Conservation (phyloP, 2,329 filamentous ascomycete species). For the Colletotrichum shisoi region DNA sequence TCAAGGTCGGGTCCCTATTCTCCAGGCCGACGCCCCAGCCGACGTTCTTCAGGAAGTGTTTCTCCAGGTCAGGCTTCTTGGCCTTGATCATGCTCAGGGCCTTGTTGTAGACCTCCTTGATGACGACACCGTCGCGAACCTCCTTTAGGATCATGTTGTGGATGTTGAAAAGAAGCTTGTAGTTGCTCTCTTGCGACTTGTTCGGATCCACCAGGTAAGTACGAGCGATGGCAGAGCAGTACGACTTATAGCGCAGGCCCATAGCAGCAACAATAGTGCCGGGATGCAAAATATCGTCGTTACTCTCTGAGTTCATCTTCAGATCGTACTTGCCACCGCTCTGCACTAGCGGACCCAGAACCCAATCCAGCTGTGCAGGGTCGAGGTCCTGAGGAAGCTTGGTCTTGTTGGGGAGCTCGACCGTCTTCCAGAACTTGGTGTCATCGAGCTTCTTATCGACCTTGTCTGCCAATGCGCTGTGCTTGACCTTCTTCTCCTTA, state of each 20-base stretch:
- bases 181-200: constrained; percentile 92
- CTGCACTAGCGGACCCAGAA: constrained; percentile 87
- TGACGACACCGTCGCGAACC: constrained; percentile 82
- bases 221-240: constrained; percentile 88
- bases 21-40: constrained; percentile 94
- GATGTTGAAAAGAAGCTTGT: constrained; percentile 84
- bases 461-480: constrained; percentile 84
- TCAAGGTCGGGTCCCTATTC: constrained; percentile 80
- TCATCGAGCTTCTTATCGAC: constrained; percentile 93
- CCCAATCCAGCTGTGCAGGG: constrained; percentile 89
- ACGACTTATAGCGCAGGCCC: constrained; percentile 93
- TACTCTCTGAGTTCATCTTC: constrained; percentile 78
- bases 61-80: constrained; percentile 94
- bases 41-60: constrained; percentile 91
- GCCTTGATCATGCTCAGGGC: constrained; percentile 80
- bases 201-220: constrained; percentile 98
- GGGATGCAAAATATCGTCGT: constrained; percentile 83
- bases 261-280: constrained; percentile 93
- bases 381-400: constrained; percentile 91
- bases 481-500: constrained; percentile 95
- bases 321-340: constrained; percentile 96
- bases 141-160: constrained; percentile 92
- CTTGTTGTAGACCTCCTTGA: constrained; percentile 92
- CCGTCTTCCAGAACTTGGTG: constrained; percentile 87
- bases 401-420: constrained; percentile 71